Base-by-base conservation (phyloP, 306 rosid genomes). In the Geum urbanum region DNA sequence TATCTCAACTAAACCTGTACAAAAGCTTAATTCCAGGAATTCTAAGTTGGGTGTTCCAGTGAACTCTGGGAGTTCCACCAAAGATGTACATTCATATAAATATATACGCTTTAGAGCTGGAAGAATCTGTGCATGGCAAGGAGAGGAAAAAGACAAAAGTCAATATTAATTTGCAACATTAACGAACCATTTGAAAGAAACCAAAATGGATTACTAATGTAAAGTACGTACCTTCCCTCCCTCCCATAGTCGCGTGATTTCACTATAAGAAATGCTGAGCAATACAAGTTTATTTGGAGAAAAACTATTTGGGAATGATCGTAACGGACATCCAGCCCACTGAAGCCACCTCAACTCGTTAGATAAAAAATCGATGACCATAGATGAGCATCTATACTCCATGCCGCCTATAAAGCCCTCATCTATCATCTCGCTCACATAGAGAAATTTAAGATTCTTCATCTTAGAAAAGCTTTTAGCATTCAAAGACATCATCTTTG, bases 281-380 rank as follows among this genome's bases (percentile, higher is more conserved):
- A 13, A 74, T 57, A 73, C 72, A 65, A 81, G 86, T 22, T 77
- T 24, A 69, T 44, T 39, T 5, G 86, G 77, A 50, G 58, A 44
- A 75, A 84, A 81, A 71, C 59, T 69, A 5, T 48, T 39, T 2
- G 84, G 86, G 19, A 81, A 70, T 51, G n/a, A 57, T 15, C 65
- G 54, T 41, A 27, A 60, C 7, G 80, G 79, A 65, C 80, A 82
- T 47, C 61, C 49, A 49, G 44, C 43, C 86, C 86, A 85, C 18
- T 71, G 63, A 46, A 81, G 79, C 40, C 78, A 20, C 51, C 51
- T 63, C 51, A 63, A 19, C 51, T 63, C 9, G 8, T 51, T 43
- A 2, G 83, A 76, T 5, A 84, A 74, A 72, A 75, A 66, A 10
- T 75, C 61, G 6, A 78, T 74, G n/a, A n/a, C n/a, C n/a, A n/a